Evolutionary conservation across 1,284 basidiomycete species (phyloP), one percentile per base, ranked within the genome.

Genomic region (Moesziomyces globuligerus): DNA sequence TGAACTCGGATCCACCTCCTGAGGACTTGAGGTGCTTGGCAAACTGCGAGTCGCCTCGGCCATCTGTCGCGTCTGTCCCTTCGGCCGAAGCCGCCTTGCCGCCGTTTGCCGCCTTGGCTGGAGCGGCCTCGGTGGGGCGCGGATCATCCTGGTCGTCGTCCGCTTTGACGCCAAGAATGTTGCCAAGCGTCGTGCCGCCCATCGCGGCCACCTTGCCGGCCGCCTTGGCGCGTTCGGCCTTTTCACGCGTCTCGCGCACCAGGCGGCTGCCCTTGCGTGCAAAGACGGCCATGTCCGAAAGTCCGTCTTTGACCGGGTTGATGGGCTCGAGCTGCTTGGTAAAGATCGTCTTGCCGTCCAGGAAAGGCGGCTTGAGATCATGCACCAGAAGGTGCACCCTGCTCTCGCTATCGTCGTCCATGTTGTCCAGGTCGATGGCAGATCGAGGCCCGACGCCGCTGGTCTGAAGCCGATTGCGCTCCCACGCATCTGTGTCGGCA

Each of bases 341-440:
- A 83, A 91, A 99, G 0, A 97, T 91, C 0, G 92, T 94, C 21
- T 92, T 90, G 0, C 96, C 96, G 76, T 98, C 95, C 55, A 99
- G 86, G 86, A 98, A 99, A 0, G 96, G 96, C 0, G 96, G 96
- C 75, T 96, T 96, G 50, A 98, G 88, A 81, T 98, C 91, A 77
- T 98, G 96, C 0, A 97, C 91, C 83, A 98, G 90, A 39, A 99
- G 91, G 81, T 98, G 96, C 0, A 98, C 94, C 0, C 93, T 91
- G 0, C 91, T 93, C 83, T 98, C 96, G 79, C 95, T 94, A 76
- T 96, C 93, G n/a, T 81, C 81, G 62, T 84, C 93, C 51, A 82
- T 59, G 89, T 86, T 93, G 88, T 83, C 96, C 23, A 87, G 86
- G 81, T 98, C 94, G 40, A 98, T 87, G 11, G 89, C 86, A 28